A percentile compares a stretch with the other conserved stretches of the same genome.
These are phyloP conservation scores for Pulveroboletus sp. DNA, from an alignment of 768 basidiomycete genomes.

Conservation along the genomic window DNA sequence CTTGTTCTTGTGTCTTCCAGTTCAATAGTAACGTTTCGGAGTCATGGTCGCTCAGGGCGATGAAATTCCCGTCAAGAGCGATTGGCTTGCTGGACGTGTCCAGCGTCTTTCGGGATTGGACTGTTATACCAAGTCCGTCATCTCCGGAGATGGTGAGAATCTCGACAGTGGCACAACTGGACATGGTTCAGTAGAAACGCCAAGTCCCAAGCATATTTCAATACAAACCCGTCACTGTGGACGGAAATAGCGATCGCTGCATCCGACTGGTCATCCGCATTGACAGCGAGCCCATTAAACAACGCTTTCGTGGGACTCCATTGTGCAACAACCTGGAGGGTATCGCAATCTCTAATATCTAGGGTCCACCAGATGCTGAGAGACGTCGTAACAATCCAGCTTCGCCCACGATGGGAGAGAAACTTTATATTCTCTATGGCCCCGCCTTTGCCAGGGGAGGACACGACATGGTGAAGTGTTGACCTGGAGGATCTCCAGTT, in stretches of 20 bases:
- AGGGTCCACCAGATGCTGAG: slow-evolving; percentile 59
- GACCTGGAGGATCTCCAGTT: slow-evolving; percentile 41
- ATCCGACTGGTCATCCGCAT: slow-evolving; percentile 40
- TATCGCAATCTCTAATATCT: slow-evolving; percentile 44
- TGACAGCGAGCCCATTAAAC: slow-evolving; percentile 49
- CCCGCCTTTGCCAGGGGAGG: slow-evolving; percentile 32
- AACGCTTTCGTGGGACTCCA: slow-evolving; percentile 54
- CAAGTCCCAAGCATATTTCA: slow-evolving; percentile 4
- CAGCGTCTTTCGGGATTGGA: slow-evolving; percentile 34
- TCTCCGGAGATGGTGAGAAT: slow-evolving; percentile 24
- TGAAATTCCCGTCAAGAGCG: slow-evolving; percentile 44
- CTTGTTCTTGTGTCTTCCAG: slow-evolving; percentile 46
- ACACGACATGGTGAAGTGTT: slow-evolving; percentile 16
- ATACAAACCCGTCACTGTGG: slow-evolving; percentile 42
- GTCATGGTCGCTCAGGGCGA: slow-evolving; percentile 52
- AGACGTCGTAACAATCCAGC: slow-evolving; percentile 49
- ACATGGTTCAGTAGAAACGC: slow-evolving; percentile 11
- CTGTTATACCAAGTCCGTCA: slow-evolving; percentile 9
- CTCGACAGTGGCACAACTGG: slow-evolving; percentile 22
- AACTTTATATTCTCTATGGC: slow-evolving; percentile 52
- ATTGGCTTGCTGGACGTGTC: slow-evolving; percentile 43
- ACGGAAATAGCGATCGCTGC: slow-evolving; percentile 50
- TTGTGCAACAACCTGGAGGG: slow-evolving; percentile 33
- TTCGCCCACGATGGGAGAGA: slow-evolving; percentile 40
- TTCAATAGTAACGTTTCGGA: slow-evolving; percentile 51